Conservation (phyloP, 2,329 filamentous ascomycete species). For the Aspergillus versicolor region DNA sequence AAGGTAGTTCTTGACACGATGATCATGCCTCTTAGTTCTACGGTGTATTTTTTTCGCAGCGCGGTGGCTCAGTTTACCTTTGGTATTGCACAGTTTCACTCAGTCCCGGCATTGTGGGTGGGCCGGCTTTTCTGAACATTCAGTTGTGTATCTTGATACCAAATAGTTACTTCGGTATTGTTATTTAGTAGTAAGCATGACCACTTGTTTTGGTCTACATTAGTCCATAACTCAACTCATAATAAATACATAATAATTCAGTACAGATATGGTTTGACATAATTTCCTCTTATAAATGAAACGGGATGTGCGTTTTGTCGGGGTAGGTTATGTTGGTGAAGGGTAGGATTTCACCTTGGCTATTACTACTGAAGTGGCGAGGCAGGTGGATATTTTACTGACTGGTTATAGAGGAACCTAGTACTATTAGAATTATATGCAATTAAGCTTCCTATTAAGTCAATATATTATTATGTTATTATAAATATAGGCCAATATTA, state of each 20-base stretch:
- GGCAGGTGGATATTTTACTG: too few relatives aligned
- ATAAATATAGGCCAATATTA: background rate
- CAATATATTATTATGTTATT: background rate
- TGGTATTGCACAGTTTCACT: slow-evolving; percentile 3
- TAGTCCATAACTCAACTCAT: background rate
- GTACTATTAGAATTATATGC: background rate
- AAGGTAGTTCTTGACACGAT: slow-evolving; percentile 4
- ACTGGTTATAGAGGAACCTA: too few relatives aligned
- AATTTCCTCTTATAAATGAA: too few relatives aligned
- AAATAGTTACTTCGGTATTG: background rate
- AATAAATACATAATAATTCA: background rate
- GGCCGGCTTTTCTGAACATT: background rate
- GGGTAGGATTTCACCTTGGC: too few relatives aligned
- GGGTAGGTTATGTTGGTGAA: too few relatives aligned
- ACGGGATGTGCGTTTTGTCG: too few relatives aligned
- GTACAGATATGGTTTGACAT: too few relatives aligned
- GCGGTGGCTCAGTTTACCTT: background rate
- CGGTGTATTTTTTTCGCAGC: background rate
- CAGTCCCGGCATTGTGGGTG: background rate
- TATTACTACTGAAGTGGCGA: too few relatives aligned
- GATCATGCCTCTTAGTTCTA: slow-evolving; percentile 1
- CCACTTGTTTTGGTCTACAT: background rate
- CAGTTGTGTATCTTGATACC: slow-evolving; percentile 1
- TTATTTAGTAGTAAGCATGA: slow-evolving; percentile 1
- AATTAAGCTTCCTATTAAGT: background rate